Base-by-base conservation (phyloP, 2,329 filamentous ascomycete genomes). In the Talaromyces atroroseus region DNA sequence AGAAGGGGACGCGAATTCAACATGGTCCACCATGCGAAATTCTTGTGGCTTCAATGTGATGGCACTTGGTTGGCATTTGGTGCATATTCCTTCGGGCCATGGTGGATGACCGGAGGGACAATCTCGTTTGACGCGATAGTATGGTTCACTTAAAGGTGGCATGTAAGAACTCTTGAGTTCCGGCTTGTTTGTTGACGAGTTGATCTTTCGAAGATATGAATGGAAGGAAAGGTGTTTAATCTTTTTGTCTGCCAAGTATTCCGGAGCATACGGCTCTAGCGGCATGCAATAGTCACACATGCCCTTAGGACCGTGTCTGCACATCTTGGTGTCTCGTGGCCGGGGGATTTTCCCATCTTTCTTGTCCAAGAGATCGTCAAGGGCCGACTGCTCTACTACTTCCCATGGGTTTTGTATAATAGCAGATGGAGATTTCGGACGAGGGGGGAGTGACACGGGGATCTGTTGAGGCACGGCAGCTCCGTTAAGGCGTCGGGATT, bases 241-340 rank as follows among this genome's bases (percentile, higher is more conserved):
- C 80, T 96, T 96, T 80, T 92, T 95, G 65, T 99, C 92, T 29
- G 84, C 83, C 18, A 99, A 81, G 66, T 96, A 96, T 56, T 85
- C 85, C n/a, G 87, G 73, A 67, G 95, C 87, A 73, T 95, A 99
- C 0, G 94, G 94, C 68, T 99, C 94, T 51, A 97, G 76, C 0
- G 95, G 95, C 84, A 95, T 95, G 76, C 94, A 99, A 75, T 96
- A 95, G 75, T 99, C 94, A 74, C 94, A 99, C 94, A 99, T 99
- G 71, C 94, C 94, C 75, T 96, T 97, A 52, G 88, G 86, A 1
- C 92, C 92, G 71, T 99, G 94, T 60, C 90, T 87, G 76, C 94
- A 99, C 91, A 99, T 94, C 69, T 89, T 89, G 58, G 76, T 71
- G 70, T 95, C 90, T 58, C 81, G 81, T 60, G 82, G 82, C 60